Conservation (phyloP, 495 filamentous ascomycete species). For the Penicillium turbatum region DNA sequence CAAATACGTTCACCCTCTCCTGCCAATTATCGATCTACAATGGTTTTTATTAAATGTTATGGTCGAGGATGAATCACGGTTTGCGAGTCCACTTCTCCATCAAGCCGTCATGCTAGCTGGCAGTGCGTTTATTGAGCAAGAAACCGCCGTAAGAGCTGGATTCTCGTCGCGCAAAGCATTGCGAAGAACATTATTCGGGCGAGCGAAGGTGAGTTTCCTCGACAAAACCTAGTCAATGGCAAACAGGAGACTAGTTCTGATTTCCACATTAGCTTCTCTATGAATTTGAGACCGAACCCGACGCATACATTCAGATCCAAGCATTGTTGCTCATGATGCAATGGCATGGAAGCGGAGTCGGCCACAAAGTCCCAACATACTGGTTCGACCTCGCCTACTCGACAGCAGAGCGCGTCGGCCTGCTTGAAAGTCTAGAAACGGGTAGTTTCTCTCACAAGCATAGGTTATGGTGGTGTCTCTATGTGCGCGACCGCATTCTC, state of each 20-base stretch:
- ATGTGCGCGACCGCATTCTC: conserved; percentile 7
- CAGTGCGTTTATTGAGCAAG: conserved; percentile 6
- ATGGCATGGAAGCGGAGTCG: conserved; percentile 5
- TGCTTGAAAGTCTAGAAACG: background rate
- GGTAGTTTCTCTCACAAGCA: conserved; percentile 9
- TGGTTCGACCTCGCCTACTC: conserved; percentile 10
- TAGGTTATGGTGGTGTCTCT: conserved; percentile 11
- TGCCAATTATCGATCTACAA: conserved; percentile 6
- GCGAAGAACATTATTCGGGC: background rate
- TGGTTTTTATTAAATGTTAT: conserved; percentile 4
- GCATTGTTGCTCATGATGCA: conserved; percentile 7
- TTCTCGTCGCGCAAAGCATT: conserved; percentile 1
- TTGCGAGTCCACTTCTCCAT: conserved; percentile 3
- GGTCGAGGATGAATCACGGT: conserved; percentile 3
- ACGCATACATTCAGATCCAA: conserved; percentile 9
- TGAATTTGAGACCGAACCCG: conserved; percentile 4
- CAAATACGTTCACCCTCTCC: conserved; percentile 8
- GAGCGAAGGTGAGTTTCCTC: background rate
- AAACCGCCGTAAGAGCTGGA: background rate
- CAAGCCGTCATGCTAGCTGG: conserved; percentile 5
- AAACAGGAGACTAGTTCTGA: background rate
- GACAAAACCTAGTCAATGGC: background rate
- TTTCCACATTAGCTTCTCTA: background rate
- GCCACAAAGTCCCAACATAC: conserved; percentile 5
- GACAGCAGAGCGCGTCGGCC: conserved; percentile 5